Base-by-base conservation (phyloP, 1,284 basidiomycete species). In the Boletus albobrunnescens region DNA sequence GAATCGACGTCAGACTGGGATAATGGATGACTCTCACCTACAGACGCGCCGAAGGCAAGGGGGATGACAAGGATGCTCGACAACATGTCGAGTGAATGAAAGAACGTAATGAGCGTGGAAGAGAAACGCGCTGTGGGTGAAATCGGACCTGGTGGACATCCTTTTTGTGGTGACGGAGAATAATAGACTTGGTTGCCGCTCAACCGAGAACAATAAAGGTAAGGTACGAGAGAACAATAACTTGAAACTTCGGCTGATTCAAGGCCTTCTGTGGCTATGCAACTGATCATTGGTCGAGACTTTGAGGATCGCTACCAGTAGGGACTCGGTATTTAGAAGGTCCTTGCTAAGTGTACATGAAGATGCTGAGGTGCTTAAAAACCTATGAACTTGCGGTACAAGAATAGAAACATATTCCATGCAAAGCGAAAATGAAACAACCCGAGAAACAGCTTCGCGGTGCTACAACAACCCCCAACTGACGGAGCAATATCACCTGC, bases 11-110 rank as follows among this genome's bases (percentile, higher is more conserved):
- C 22, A 23, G 9, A 14, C 10, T 36, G 24, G 24, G 9, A 46
- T n/a, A 3, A 16, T 3, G 35, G 32, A 36, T 12, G 17, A 4
- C 13, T 22, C 76, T 69, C 61, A 78, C 78, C 71, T 56, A 69
- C 72, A 63, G 70, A 71, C 61, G 71, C 68, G 67, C 67, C 62
- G 55, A 76, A 68, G 63, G 71, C 57, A 58, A 78, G 58, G 47
- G 67, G 65, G 60, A 72, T 51, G 58, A 71, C 59, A 59, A 80
- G 58, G 50, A 75, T 55, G 69, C 67, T 67, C 69, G 65, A 68
- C 56, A 74, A 52, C 75, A 78, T 78, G 57, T 52, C 65, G 62
- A 66, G 61, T 58, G 45, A 59, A 59, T n/a, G 60, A 64, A 58
- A 33, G 53, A 54, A 49, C 6, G 58, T 52, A 52, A 58, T 56